A percentile compares a stretch with the other conserved stretches of the same genome.
Evolutionary conservation across 805 yeast species (phyloP).

Genomic region (Teunomyces panamensis): DNA sequence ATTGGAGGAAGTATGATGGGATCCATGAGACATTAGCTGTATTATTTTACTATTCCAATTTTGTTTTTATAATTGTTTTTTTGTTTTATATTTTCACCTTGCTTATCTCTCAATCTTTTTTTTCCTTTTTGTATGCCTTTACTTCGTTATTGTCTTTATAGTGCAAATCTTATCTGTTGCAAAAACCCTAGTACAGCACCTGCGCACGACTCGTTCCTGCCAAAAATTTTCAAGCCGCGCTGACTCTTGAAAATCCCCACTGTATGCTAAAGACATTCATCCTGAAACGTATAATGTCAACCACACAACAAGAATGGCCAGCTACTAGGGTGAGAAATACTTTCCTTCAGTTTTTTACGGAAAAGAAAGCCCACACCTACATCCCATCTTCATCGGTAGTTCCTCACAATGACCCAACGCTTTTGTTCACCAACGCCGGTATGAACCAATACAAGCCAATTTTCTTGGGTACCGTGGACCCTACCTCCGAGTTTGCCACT

Average conservation of each 20-base stretch:
- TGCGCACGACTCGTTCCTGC: neutral
- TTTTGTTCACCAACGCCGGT: slow-evolving; percentile 96
- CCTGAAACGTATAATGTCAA: slow-evolving; percentile 18
- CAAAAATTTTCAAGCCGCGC: slow-evolving; percentile 2
- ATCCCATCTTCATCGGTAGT: slow-evolving; percentile 93
- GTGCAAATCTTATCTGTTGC: neutral
- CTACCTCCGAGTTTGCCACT: slow-evolving; percentile 78
- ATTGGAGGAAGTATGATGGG: slow-evolving; percentile 6
- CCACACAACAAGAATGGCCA: slow-evolving; percentile 33
- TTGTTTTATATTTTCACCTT: slow-evolving; percentile 4
- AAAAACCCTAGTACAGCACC: neutral
- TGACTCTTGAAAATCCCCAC: neutral
- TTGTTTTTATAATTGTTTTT: neutral
- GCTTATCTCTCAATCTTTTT: slow-evolving; percentile 2
- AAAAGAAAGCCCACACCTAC: slow-evolving; percentile 63
- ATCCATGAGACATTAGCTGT: slow-evolving; percentile 8
- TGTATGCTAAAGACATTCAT: slow-evolving; percentile 14
- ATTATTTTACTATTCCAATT: neutral
- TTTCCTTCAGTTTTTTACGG: slow-evolving; percentile 76
- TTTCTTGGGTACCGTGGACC: slow-evolving; percentile 95
- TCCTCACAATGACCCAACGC: slow-evolving; percentile 97
- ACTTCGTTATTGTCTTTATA: neutral
- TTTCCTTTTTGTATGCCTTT: neutral
- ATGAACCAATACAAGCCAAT: slow-evolving; percentile 99
- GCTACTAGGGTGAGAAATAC: slow-evolving; percentile 71